phyloP scores from a whole-genome alignment of 78 protist species.

The Dictyostelium brefeldianum region DNA sequence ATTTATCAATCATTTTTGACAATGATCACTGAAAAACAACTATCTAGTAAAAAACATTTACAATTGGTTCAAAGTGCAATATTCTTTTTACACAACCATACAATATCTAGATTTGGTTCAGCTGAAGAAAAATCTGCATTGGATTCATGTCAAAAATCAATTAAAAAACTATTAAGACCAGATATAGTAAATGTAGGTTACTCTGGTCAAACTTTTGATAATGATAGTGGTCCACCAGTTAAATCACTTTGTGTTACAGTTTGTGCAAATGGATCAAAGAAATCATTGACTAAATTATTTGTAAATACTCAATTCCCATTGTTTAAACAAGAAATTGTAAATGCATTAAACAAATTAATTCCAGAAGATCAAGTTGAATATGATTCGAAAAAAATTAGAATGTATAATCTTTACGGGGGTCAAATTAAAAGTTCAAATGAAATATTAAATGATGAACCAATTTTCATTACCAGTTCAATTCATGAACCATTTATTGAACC shows the following conservation, averaged over 20 bases:
- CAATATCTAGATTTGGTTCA: neutral
- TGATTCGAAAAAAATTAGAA: neutral
- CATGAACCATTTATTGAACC: slow-evolving; percentile 11
- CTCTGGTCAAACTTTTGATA: neutral
- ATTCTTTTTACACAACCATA: neutral
- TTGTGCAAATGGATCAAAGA: neutral
- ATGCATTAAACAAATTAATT: neutral
- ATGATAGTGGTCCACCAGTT: neutral
- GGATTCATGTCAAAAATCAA: neutral
- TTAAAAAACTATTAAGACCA: neutral
- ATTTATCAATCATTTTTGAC: neutral
- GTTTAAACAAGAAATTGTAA: slow-evolving; percentile 11
- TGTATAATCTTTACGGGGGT: slow-evolving; percentile 27
- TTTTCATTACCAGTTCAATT: neutral
- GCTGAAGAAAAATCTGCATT: neutral
- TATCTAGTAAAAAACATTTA: neutral
- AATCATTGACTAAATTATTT: neutral
- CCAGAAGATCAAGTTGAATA: neutral
- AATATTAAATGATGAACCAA: slow-evolving; percentile 1
- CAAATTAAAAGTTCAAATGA: slow-evolving; percentile 20
- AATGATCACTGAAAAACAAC: neutral
- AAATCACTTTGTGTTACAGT: neutral
- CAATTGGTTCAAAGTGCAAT: neutral
- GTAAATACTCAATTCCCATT: slow-evolving; percentile 7
- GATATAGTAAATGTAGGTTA: neutral